Base-by-base conservation (phyloP, 2,329 filamentous ascomycete species). In the Microdochium nivale region DNA sequence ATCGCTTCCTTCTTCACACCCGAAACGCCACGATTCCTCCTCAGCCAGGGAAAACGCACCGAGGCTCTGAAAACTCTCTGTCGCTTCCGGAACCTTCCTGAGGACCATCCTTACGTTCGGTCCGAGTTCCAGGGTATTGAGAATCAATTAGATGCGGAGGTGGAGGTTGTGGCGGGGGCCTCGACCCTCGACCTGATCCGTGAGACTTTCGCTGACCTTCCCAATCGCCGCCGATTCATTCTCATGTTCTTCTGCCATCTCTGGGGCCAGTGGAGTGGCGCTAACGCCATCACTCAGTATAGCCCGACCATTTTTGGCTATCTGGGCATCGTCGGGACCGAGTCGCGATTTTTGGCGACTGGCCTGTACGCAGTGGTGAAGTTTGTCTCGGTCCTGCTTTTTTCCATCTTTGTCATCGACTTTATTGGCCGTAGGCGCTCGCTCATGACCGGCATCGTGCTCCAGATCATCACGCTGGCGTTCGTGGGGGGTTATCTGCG, bases 141-240 rank as follows among this genome's bases (percentile, higher is more conserved):
- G 35, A 50, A 54, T 0, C 62, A 67, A 49, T 55, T 70, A 0
- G 60, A 67, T 2, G 61, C 62, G 10, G 67, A 71, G 51, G 60
- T 63, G 14, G 68, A 70, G 52, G 57, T 64, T 3, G 61, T 66
- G 2, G 55, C 63, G 0, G 67, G 63, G 9, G 62, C 64, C 1
- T 59, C 47, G 19, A 58, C 60, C 3, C 61, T 60, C 48, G 62
- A 66, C 33, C 54, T 70, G 1, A 51, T 67, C 21, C 67, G 65
- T 47, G 67, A 72, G 51, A 70, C 64, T 0, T 65, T 67, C 25
- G 48, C 53, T 0, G 54, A 62, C 3, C 30, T 63, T 16, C 51
- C 56, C 0, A 66, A 66, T 49, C 46, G 66, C 0, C 56, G 65
- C 1, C 53, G 66, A 0, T 62, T 67, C 10, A 50, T 64, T 16